Percentiles rank a stretch among this genome's conserved stretches.
Evolutionary conservation across 192 early-diverging fungal genomes (phyloP).

Genomic region (Umbelopsis vinacea): DNA sequence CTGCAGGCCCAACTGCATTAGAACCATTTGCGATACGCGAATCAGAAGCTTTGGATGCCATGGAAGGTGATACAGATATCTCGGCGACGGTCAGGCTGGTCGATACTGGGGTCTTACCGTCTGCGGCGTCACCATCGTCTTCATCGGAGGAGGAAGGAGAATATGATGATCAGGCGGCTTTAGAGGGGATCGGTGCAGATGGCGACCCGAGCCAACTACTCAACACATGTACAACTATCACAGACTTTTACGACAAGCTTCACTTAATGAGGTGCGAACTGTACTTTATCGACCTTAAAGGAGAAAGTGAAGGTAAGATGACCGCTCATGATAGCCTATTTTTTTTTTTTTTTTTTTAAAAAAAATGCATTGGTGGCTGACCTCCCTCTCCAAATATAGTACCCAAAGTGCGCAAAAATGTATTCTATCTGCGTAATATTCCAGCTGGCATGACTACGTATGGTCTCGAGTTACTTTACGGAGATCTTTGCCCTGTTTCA

Average conservation of each 20-base stretch:
- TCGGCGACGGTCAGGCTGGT: neutral
- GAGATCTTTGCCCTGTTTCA: constrained; percentile 44
- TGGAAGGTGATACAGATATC: constrained; percentile 4
- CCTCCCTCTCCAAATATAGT: constrained; percentile 30
- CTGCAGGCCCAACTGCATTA: neutral
- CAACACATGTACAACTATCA: neutral
- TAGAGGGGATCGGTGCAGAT: constrained; percentile 9
- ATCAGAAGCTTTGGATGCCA: neutral
- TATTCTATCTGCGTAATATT: constrained; percentile 60
- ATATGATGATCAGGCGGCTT: neutral
- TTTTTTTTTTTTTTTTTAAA: too few species aligned
- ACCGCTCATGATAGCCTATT: neutral
- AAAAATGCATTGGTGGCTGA: too few species aligned
- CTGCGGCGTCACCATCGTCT: neutral
- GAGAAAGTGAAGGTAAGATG: constrained; percentile 27
- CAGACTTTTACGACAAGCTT: constrained; percentile 57
- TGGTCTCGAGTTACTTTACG: constrained; percentile 56
- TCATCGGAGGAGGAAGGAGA: neutral
- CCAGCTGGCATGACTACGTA: constrained; percentile 46
- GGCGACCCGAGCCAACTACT: constrained; percentile 27
- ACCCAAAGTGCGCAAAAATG: constrained; percentile 44
- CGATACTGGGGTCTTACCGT: neutral
- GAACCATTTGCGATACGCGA: constrained; percentile 14
- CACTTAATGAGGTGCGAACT: constrained; percentile 72
- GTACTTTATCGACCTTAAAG: constrained; percentile 59